Conservation (phyloP, 2,329 filamentous ascomycete species). For the Ilyonectria mors-panacis region DNA sequence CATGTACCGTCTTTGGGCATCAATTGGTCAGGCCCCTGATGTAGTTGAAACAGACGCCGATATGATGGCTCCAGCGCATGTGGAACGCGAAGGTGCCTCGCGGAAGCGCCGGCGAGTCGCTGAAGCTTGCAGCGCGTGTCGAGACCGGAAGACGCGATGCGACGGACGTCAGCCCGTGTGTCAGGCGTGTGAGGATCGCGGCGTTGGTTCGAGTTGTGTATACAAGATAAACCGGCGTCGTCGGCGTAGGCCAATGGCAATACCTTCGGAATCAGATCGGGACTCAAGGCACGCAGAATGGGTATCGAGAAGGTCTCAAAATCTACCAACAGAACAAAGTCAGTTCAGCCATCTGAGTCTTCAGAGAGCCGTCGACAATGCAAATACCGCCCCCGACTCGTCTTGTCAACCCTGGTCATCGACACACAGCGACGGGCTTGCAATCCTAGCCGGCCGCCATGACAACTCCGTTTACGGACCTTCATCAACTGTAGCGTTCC, state of each 20-base stretch:
- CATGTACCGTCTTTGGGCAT: too few species aligned
- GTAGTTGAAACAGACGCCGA: neutral
- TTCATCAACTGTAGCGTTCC: conserved; percentile 8
- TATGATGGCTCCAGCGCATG: neutral
- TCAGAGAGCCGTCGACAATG: neutral
- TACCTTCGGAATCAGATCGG: neutral
- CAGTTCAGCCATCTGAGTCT: too few species aligned
- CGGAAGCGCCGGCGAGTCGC: conserved; percentile 15
- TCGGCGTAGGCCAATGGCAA: neutral
- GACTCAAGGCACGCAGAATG: neutral
- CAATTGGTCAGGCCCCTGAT: neutral
- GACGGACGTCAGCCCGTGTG: conserved; percentile 23
- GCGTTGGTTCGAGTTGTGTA: neutral
- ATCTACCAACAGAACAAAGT: neutral
- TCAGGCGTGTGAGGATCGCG: conserved; percentile 9
- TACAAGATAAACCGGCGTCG: conserved; percentile 1
- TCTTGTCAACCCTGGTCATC: conserved; percentile 4
- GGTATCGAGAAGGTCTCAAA: neutral
- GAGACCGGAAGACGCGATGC: conserved; percentile 24
- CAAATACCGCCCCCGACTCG: neutral
- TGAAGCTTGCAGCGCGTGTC: conserved; percentile 22
- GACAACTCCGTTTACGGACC: conserved; percentile 5
- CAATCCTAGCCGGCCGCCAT: neutral
- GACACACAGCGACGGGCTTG: conserved; percentile 10
- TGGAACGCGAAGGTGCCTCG: neutral